phyloP scores from a whole-genome alignment of 176 grass and related monocot species.

The Lolium rigidum region DNA sequence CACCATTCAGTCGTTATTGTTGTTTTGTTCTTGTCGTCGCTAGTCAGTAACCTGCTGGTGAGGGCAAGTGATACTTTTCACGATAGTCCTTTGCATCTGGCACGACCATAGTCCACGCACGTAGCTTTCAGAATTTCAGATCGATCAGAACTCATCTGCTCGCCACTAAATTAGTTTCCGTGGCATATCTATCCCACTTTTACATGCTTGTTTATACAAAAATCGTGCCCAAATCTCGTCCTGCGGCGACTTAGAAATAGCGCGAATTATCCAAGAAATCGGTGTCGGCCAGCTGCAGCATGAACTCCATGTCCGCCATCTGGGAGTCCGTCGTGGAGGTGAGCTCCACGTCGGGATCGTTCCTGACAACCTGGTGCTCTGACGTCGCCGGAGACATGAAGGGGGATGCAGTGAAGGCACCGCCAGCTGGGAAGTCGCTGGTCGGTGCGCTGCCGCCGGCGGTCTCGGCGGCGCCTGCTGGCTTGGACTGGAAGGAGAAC shows the following conservation, averaged over 20 bases:
- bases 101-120: background rate
- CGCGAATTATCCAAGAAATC: constrained; percentile 48
- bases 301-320: constrained; percentile 56
- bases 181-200: background rate
- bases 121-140: constrained; percentile 15
- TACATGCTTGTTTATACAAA: background rate
- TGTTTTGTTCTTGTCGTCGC: background rate
- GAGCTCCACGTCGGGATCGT: constrained; percentile 44
- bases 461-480: background rate
- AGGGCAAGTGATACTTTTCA: constrained; percentile 16
- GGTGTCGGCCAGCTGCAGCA: constrained; percentile 49
- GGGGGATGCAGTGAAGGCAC: background rate
- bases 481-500: constrained; percentile 17
- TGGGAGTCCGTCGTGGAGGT: constrained; percentile 33
- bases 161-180: background rate
- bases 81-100: background rate
- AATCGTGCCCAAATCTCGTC: background rate
- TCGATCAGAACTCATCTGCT: background rate
- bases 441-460: background rate
- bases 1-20: background rate
- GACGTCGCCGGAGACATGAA: constrained; percentile 36
- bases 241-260: constrained; percentile 39
- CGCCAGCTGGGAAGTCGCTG: constrained; percentile 18
- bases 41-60: constrained; percentile 18
- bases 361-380: constrained; percentile 24